Evolutionary conservation across 768 basidiomycete species (phyloP), one percentile per base, ranked within the genome.

Genomic region (Cyclocybe aegerita): DNA sequence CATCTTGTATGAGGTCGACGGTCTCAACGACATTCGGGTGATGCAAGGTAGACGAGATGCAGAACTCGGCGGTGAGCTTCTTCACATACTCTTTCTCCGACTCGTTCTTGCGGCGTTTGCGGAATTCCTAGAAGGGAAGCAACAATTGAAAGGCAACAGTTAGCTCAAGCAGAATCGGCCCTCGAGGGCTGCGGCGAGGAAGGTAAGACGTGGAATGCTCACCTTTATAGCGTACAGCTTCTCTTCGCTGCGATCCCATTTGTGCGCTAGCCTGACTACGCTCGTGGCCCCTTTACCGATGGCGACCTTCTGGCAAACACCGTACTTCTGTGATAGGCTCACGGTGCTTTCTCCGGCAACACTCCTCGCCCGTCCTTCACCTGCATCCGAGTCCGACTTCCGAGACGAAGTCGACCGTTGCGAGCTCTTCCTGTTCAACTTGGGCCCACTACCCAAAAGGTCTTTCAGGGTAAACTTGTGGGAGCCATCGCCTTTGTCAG

Each of bases 51-150:
- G 95, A 97, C 39, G 93, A 95, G 55, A 98, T 98, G 71, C 95
- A 98, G 71, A 98, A 98, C 67, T 98, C 96, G 17, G 96, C 93
- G 5, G 96, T 99, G 60, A 99, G 88, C 70, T 99, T 99, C 84
- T 99, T 99, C 74, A 99, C 86, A 63, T 99, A 99, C 74, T 99
- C 96, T 69, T 97, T 97, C 71, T 99, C 96, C 4, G 94, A 85
- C 74, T 99, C 96, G 63, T 96, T 97, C 82, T 95, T 96, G 60
- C 96, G 83, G 55, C 96, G 84, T 69, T 97, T 98, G 46, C 96
- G 88, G 78, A 99, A 99, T 72, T 99, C 96, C 93, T 96, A 54
- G 15, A 54, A 23, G 44, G 42, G 31, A 16, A 33, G 37, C 15
- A 15, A 43, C 35, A 23, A n/a, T 40, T 47, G 12, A 32, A 43